Evolutionary conservation across 306 rosid species (phyloP).

Genomic region (Parietaria judaica): DNA sequence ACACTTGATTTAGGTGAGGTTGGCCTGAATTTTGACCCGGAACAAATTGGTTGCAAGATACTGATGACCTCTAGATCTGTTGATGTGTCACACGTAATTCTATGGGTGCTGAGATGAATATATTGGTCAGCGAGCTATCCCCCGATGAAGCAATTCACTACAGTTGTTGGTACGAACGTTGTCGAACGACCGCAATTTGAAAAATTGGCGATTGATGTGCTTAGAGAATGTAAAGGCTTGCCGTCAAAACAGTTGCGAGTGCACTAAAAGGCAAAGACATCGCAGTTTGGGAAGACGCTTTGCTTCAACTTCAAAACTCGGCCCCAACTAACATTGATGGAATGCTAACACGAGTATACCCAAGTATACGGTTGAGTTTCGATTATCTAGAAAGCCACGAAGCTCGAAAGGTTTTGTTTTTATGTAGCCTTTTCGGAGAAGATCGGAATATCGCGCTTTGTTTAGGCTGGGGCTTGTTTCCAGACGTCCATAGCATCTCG

Average conservation of each 20-base stretch:
- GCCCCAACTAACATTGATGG: too few species aligned
- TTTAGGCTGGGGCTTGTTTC: conserved; percentile 22
- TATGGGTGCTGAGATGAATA: conserved; percentile 16
- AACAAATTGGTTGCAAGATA: conserved; percentile 12
- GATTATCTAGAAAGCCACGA: background rate
- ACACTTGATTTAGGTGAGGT: background rate
- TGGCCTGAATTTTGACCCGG: conserved; percentile 14
- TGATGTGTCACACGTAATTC: background rate
- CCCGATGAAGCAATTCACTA: background rate
- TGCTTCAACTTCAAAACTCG: too few species aligned
- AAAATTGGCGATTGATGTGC: too few species aligned
- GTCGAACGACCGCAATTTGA: too few species aligned
- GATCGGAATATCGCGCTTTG: conserved; percentile 12
- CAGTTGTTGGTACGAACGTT: too few species aligned
- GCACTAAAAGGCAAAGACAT: too few species aligned
- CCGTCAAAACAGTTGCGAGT: too few species aligned
- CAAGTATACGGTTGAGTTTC: too few species aligned
- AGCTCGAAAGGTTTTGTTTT: conserved; percentile 6
- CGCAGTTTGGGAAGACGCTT: background rate
- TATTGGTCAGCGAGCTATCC: background rate
- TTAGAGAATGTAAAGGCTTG: too few species aligned
- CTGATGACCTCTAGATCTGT: conserved; percentile 12
- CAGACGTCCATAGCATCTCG: background rate
- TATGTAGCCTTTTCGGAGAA: conserved; percentile 11
- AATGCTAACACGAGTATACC: too few species aligned